phyloP scores from a whole-genome alignment of 106 monocot genomes.

The Acorus gramineus region DNA sequence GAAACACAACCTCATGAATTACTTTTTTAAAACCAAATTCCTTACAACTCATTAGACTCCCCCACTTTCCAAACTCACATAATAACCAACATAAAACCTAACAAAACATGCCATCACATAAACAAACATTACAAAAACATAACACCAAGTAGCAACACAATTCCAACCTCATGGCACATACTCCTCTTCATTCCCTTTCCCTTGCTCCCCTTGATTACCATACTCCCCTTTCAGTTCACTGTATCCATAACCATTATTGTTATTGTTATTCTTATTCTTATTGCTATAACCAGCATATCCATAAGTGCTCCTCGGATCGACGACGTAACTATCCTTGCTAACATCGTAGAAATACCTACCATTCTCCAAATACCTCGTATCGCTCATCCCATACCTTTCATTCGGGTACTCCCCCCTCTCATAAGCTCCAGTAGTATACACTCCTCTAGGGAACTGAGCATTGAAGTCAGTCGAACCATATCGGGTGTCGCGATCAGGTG shows the following conservation, averaged over 20 bases:
- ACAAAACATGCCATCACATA: too few species aligned
- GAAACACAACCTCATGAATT: too few species aligned
- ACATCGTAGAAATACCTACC: conserved; percentile 7
- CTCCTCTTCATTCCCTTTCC: conserved; percentile 6
- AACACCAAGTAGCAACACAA: too few species aligned
- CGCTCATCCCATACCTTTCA: conserved; percentile 2
- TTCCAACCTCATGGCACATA: conserved; percentile 18
- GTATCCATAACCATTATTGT: conserved; percentile 10
- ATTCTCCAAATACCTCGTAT: conserved; percentile 2
- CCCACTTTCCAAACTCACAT: too few species aligned
- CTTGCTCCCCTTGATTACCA: conserved; percentile 7
- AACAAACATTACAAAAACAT: too few species aligned
- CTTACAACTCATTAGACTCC: too few species aligned
- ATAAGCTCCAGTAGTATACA: not conserved
- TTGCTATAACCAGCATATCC: not conserved
- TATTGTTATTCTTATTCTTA: not conserved
- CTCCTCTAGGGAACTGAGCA: not conserved
- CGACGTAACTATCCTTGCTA: conserved; percentile 5
- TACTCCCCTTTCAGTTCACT: conserved; percentile 2
- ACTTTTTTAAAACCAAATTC: too few species aligned
- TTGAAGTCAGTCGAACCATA: not conserved
- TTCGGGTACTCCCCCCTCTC: not conserved
- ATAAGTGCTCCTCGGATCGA: conserved; percentile 5
- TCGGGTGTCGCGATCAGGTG: not conserved
- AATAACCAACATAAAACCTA: too few species aligned